Conservation (phyloP, 2,329 filamentous ascomycete genomes). For the Aspergillus sclerotialis region DNA sequence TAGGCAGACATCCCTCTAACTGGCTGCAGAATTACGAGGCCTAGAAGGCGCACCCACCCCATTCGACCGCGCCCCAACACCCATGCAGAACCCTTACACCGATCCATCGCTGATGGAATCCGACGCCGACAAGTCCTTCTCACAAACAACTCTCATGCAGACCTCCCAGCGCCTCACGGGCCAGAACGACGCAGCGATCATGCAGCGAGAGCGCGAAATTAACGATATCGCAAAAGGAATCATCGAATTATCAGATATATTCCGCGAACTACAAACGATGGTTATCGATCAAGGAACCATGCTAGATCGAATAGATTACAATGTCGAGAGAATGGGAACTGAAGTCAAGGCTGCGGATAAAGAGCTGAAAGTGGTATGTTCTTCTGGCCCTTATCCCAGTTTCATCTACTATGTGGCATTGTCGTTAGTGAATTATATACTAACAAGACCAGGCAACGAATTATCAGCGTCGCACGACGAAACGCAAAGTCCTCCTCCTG, state of each 20-base stretch:
- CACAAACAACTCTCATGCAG: constrained; percentile 79
- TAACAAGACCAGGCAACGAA: constrained; percentile 54
- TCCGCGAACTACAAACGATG: constrained; percentile 93
- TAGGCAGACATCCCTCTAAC: not conserved
- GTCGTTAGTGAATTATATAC: constrained; percentile 2
- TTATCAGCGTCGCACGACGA: constrained; percentile 82
- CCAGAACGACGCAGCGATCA: constrained; percentile 75
- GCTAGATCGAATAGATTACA: constrained; percentile 94
- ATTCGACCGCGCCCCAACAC: constrained; percentile 44
- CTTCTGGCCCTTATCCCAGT: too few species aligned
- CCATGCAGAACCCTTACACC: constrained; percentile 59
- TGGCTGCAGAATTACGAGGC: constrained; percentile 62
- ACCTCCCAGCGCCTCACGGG: constrained; percentile 51
- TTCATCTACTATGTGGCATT: not conserved
- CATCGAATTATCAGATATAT: constrained; percentile 93
- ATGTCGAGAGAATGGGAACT: constrained; percentile 89
- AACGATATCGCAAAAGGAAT: constrained; percentile 97
- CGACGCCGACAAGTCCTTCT: constrained; percentile 86
- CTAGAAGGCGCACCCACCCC: constrained; percentile 56
- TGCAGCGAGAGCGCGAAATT: constrained; percentile 91
- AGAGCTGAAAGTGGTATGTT: constrained; percentile 68
- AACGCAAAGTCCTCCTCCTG: constrained; percentile 88
- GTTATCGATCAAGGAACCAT: constrained; percentile 88
- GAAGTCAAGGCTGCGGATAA: constrained; percentile 91
- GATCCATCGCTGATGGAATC: constrained; percentile 89